A percentile compares a stretch with the other conserved stretches of the same genome.
These are phyloP conservation scores for Platismatia glauca DNA, from an alignment of 495 filamentous ascomycete species.

Conservation along the genomic window DNA sequence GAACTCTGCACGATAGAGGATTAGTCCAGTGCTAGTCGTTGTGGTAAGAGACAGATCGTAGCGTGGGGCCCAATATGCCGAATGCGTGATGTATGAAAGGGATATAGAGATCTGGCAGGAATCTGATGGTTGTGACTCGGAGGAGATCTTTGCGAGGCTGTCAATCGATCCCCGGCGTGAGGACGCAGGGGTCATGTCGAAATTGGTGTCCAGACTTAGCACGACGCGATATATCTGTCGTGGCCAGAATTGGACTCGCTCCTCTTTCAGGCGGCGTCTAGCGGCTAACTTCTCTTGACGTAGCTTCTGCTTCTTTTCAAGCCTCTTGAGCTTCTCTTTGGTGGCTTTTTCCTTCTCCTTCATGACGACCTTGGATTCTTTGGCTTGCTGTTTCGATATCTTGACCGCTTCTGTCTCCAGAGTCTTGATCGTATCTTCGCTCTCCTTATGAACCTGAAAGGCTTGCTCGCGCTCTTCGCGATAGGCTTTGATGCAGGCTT, in stretches of 20 bases:
- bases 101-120: conserved; percentile 39
- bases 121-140: conserved; percentile 18
- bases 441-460: conserved; percentile 33
- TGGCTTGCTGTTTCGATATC: conserved; percentile 22
- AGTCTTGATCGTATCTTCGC: conserved; percentile 26
- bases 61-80: conserved; percentile 54
- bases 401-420: conserved; percentile 33
- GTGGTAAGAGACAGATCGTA: conserved; percentile 59
- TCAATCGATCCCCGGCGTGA: conserved; percentile 48
- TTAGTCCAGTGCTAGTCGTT: conserved; percentile 40
- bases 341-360: conserved; percentile 35
- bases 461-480: conserved; percentile 40
- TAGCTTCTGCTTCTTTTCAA: conserved; percentile 30
- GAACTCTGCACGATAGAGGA: conserved; percentile 57
- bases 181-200: conserved; percentile 41
- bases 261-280: conserved; percentile 41
- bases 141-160: conserved; percentile 26
- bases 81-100: conserved; percentile 54
- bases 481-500: conserved; percentile 35
- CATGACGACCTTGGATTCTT: conserved; percentile 24
- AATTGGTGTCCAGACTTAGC: conserved; percentile 46
- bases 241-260: conserved; percentile 50
- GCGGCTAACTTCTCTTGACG: conserved; percentile 39
- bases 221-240: conserved; percentile 47
- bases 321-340: conserved; percentile 30